A percentile compares a stretch with the other conserved stretches of the same genome.
Conservation (phyloP, 1,284 basidiomycete genomes). For the Papiliotrema terrestris region DNA sequence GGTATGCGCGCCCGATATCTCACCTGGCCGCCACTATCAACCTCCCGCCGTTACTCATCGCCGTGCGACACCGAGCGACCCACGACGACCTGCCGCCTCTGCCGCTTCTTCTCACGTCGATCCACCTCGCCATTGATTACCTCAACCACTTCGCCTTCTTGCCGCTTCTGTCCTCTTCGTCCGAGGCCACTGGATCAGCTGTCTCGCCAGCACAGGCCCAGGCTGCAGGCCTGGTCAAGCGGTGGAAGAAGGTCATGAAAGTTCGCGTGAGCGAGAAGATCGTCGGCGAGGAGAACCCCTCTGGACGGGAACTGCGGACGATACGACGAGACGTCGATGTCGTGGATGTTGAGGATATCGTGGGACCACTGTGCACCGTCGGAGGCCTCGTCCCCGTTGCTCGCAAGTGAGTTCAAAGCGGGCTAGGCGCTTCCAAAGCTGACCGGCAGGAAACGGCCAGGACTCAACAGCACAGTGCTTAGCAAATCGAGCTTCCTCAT, state of each 20-base stretch:
- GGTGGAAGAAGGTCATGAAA: slow-evolving; percentile 47
- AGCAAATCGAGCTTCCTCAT: slow-evolving; percentile 57
- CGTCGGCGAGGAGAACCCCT: slow-evolving; percentile 65
- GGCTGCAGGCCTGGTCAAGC: slow-evolving; percentile 46
- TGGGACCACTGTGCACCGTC: slow-evolving; percentile 62
- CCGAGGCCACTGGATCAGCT: slow-evolving; percentile 52
- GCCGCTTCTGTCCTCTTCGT: slow-evolving; percentile 62
- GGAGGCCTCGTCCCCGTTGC: slow-evolving; percentile 72
- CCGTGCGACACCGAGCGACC: slow-evolving; percentile 88
- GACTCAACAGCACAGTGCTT: slow-evolving; percentile 53
- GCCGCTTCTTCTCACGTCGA: slow-evolving; percentile 70
- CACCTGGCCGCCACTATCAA: slow-evolving; percentile 81
- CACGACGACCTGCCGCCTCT: slow-evolving; percentile 93
- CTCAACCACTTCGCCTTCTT: slow-evolving; percentile 70
- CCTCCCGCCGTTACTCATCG: slow-evolving; percentile 86
- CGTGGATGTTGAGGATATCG: slow-evolving; percentile 60
- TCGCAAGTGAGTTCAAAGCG: slow-evolving; percentile 61
- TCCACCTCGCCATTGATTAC: slow-evolving; percentile 59
- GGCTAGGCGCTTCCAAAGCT: background rate
- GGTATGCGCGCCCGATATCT: slow-evolving; percentile 82
- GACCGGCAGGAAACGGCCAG: slow-evolving; percentile 50
- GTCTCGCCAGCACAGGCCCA: slow-evolving; percentile 54
- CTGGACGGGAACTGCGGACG: slow-evolving; percentile 39
- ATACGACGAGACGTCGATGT: slow-evolving; percentile 41
- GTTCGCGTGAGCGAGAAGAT: slow-evolving; percentile 58